A percentile compares a stretch with the other conserved stretches of the same genome.
These are phyloP conservation scores for Heterobasidion occidentale DNA, from an alignment of 1,284 basidiomycete species.

Conservation along the genomic window DNA sequence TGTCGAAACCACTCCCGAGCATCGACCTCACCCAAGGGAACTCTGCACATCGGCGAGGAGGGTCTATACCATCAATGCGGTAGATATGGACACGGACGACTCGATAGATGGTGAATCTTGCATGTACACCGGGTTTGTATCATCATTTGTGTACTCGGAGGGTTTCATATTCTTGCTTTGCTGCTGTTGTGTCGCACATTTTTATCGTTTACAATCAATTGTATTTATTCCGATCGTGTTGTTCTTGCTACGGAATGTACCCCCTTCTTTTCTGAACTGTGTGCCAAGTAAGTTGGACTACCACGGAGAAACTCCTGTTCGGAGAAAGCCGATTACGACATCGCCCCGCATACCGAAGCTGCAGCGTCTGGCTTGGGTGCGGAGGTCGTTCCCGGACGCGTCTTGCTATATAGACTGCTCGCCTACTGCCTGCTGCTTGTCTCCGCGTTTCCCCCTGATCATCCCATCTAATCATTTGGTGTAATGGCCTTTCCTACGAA, in stretches of 20 bases:
- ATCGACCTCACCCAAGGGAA: conserved; percentile 33
- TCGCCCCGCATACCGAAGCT: not conserved
- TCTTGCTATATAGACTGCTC: not conserved
- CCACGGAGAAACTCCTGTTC: not conserved
- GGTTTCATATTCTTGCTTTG: not conserved
- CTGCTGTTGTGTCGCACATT: not conserved
- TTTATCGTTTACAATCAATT: not conserved
- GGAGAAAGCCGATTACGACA: conserved; percentile 1
- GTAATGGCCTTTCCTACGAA: conserved; percentile 45
- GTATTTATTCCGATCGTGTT: not conserved
- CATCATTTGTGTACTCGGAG: conserved; percentile 1
- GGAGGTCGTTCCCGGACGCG: not conserved
- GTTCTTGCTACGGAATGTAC: too few species aligned
- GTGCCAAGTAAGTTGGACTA: not conserved
- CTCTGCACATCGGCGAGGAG: conserved; percentile 46
- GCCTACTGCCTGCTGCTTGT: not conserved
- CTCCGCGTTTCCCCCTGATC: conserved; percentile 2
- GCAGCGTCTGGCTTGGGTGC: not conserved
- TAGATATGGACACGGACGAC: conserved; percentile 10
- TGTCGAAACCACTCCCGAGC: conserved; percentile 46
- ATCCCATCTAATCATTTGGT: not conserved
- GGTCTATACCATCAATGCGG: conserved; percentile 51
- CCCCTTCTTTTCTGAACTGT: not conserved
- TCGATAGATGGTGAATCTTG: not conserved
- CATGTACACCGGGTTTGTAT: conserved; percentile 7